A percentile compares a stretch with the other conserved stretches of the same genome.
These are phyloP conservation scores for Penicillium diatomitis DNA, from an alignment of 495 filamentous ascomycete genomes.

Conservation along the genomic window DNA sequence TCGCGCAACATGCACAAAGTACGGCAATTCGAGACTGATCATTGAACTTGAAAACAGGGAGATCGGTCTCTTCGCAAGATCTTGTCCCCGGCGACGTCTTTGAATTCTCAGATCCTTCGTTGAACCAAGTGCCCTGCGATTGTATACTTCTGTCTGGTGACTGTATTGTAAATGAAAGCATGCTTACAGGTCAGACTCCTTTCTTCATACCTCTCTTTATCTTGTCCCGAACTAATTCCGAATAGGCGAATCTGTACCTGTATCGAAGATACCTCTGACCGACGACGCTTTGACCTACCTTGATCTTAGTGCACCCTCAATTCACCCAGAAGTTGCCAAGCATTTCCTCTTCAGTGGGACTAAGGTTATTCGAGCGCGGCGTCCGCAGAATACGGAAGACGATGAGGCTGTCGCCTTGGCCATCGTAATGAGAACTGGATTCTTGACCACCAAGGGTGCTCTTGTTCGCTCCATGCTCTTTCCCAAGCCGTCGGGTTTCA, in stretches of 20 bases:
- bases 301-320: constrained; percentile 65
- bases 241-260: constrained; percentile 87
- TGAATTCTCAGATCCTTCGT: constrained; percentile 91
- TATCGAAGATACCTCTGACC: constrained; percentile 83
- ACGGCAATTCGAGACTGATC: background rate
- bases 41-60: constrained; percentile 45
- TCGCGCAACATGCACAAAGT: background rate
- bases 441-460: constrained; percentile 94
- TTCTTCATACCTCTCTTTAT: background rate
- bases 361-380: constrained; percentile 82
- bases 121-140: constrained; percentile 90
- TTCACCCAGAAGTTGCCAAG: constrained; percentile 70
- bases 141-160: constrained; percentile 87
- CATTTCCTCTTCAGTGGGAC: constrained; percentile 92
- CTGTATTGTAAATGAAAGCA: constrained; percentile 98
- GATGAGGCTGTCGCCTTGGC: constrained; percentile 89
- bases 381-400: constrained; percentile 75
- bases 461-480: constrained; percentile 98
- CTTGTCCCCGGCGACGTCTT: constrained; percentile 95
- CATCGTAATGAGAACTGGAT: constrained; percentile 86
- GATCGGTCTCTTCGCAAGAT: constrained; percentile 74
- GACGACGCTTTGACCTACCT: constrained; percentile 67
- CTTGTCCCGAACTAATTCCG: constrained; percentile 10
- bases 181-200: constrained; percentile 68
- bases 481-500: constrained; percentile 95